Conservation (phyloP, 305 asterid genomes). For the Rubia tinctorum region DNA sequence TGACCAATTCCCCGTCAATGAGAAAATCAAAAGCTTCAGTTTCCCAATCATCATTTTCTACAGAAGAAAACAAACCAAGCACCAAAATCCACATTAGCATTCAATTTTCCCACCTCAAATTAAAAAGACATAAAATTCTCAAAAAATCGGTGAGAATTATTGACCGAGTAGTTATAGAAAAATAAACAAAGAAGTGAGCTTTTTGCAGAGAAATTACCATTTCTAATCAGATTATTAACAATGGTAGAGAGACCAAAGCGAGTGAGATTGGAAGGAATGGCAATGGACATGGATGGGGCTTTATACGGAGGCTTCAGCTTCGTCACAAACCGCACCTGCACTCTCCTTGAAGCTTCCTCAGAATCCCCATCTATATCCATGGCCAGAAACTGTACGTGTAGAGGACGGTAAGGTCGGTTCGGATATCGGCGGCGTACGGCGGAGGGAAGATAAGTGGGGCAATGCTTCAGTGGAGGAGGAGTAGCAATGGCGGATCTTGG, state of each 20-base stretch:
- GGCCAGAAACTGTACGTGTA: neutral
- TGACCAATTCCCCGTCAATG: constrained; percentile 74
- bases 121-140: too few species aligned
- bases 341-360: constrained; percentile 52
- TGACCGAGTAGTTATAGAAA: too few species aligned
- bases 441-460: neutral
- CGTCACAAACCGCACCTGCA: constrained; percentile 83
- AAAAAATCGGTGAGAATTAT: too few species aligned
- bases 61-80: neutral
- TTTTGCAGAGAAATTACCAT: constrained; percentile 33
- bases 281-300: constrained; percentile 52
- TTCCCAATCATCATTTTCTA: constrained; percentile 62
- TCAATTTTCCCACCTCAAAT: neutral
- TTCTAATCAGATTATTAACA: constrained; percentile 65
- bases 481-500: neutral
- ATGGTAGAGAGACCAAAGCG: constrained; percentile 69
- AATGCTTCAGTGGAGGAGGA: neutral
- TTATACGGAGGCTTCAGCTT: constrained; percentile 61
- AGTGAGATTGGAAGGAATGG: constrained; percentile 82
- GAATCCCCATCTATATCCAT: constrained; percentile 55
- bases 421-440: constrained; percentile 5
- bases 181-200: neutral
- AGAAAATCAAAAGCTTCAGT: constrained; percentile 80
- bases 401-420: neutral
- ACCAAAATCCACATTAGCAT: neutral